Evolutionary conservation across 257 asterid species (phyloP), one percentile per base, ranked within the genome.

Genomic region (Verbascum thapsus): DNA sequence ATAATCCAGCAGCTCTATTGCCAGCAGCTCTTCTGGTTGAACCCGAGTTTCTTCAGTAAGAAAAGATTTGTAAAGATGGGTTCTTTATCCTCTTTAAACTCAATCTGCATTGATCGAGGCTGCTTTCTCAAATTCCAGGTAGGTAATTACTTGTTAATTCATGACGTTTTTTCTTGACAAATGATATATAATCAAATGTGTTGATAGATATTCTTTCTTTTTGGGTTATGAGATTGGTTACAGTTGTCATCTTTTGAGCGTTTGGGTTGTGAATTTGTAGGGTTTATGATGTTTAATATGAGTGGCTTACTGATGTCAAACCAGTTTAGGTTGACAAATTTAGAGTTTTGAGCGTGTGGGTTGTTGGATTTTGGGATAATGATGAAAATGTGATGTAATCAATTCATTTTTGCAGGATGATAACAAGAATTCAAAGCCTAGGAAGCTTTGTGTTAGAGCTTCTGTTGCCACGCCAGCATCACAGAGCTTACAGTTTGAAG

Each of bases 381-480:
- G 51, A 13, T 58, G 51, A 8, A 42, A 3, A 35, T 10, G 45
- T 41, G 12, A 15, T 17, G 52, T 61, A 6, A 32, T 50, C 8
- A 8, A 55, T 12, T 53, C 2, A 15, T 48, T 20, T 45, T 64
- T 76, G 71, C 70, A 83, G 91, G 87, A 61, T 64, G 82, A 61
- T 54, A 43, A 66, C 47, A 80, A 63, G 63, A 52, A 70, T 67
- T 45, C 66, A 20, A 70, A 45, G 70, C 44, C 19, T 8, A 72
- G 74, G 54, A 81, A 55, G 61, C 56, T 76, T 4, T 65, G 78
- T 58, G 70, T 80, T 35, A 79, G 81, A 74, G 83, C 81, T 63
- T 81, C 88, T 22, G 75, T 80, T 54, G 78, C 88, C 44, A 55
- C 85, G 23, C 57, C 88, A 61, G 30, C 75, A 17, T 60, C 74